Evolutionary conservation across 345 rosid genomes (phyloP), one percentile per base, ranked within the genome.

Genomic region (Citrus cavaleriei): DNA sequence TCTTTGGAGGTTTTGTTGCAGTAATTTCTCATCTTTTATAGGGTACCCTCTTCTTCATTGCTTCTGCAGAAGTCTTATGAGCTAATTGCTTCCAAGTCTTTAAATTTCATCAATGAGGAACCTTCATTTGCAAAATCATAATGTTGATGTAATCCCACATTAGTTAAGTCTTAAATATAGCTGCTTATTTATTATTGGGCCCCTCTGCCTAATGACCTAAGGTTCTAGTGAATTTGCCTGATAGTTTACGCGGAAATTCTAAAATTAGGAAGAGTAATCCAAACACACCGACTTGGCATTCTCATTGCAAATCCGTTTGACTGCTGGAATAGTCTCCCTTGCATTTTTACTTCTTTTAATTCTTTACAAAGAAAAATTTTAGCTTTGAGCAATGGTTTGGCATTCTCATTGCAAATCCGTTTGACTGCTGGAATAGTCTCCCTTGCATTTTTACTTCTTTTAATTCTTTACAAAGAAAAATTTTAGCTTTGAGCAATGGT

Each of bases 1-100:
- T 79, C 54, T 76, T 73, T 37, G 63, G 58, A 72, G 55, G 72
- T 61, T 73, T 58, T 68, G n/a, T 61, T 40, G 32, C 46, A 27
- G 55, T 64, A 34, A 35, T 72, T 67, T 4, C 35, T 73, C 27
- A 42, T 16, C 25, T 27, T 72, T 25, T 49, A 28, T 38, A 64
- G 62, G 63, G 22, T 65, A 3, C 61, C 49, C 57, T 37, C 61
- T 68, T 55, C 72, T 19, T 10, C 37, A n/a, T 78, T 75, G 37
- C 72, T 54, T 74, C 21, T 34, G n/a, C 12, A 38, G 51, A 51
- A 73, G 55, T 63, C 55, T 66, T 0, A 18, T 10, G 35, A 22
- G 10, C 38, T 1, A 5, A 72, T 3, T 67, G 34, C 35, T 6
- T 51, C 58, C 6, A n/a, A 42, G 49, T 61, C 42, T 58, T 28